phyloP scores from a whole-genome alignment of 345 rosid genomes.

The Camelina neglecta region DNA sequence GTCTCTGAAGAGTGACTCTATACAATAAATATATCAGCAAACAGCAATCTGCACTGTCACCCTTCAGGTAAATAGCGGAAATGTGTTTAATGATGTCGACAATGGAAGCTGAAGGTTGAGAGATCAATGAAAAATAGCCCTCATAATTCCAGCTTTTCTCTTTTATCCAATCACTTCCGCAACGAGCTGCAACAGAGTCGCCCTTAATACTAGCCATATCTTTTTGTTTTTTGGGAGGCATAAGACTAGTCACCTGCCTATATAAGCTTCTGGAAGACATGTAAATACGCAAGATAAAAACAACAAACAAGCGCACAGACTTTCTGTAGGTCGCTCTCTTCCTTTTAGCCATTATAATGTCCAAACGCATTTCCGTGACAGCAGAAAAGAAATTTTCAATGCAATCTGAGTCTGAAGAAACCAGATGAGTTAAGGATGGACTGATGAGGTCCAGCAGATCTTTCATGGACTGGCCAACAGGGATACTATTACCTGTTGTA shows the following conservation, averaged over 20 bases:
- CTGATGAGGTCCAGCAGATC: conserved; percentile 57
- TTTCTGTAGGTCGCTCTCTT: conserved; percentile 41
- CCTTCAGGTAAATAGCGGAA: conserved; percentile 53
- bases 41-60: conserved; percentile 54
- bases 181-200: conserved; percentile 53
- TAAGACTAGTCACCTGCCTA: conserved; percentile 68
- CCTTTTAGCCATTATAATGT: conserved; percentile 40
- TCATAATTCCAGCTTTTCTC: conserved; percentile 62
- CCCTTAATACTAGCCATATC: conserved; percentile 61
- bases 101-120: conserved; percentile 68
- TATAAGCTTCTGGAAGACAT: conserved; percentile 73
- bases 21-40: conserved; percentile 62
- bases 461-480: conserved; percentile 62
- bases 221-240: conserved; percentile 63
- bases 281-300: conserved; percentile 73
- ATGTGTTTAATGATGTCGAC: conserved; percentile 59
- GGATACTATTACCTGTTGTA: conserved; percentile 73
- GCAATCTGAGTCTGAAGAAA: conserved; percentile 52
- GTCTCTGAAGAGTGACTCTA: conserved; percentile 77
- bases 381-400: conserved; percentile 55
- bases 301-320: conserved; percentile 60
- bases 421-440: conserved; percentile 65
- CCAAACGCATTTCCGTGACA: conserved; percentile 52
- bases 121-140: conserved; percentile 82
- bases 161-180: conserved; percentile 72